These are phyloP conservation scores for Salvia sclarea DNA, from an alignment of 305 asterid genomes.

Conservation along the genomic window DNA sequence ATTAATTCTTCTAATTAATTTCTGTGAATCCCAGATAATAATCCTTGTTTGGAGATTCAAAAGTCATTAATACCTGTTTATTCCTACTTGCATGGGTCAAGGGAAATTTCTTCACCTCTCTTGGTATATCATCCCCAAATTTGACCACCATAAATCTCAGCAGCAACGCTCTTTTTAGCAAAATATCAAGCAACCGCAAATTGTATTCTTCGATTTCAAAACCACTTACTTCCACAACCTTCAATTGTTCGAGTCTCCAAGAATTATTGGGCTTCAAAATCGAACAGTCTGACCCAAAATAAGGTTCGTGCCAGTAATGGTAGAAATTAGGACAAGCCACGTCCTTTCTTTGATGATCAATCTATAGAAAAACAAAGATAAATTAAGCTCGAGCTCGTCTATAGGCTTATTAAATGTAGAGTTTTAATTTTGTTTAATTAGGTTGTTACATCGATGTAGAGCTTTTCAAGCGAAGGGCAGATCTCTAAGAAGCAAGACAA, in stretches of 20 bases:
- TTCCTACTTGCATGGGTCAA: neutral
- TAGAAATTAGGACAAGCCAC: neutral
- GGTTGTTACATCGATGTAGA: neutral
- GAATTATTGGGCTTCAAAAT: neutral
- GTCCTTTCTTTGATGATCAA: neutral
- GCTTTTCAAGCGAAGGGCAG: conserved; percentile 3
- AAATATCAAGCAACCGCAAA: neutral
- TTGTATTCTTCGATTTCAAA: neutral
- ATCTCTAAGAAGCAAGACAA: neutral
- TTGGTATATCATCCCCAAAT: neutral
- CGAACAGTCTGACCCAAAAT: neutral
- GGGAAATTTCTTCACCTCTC: neutral
- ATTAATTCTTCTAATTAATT: neutral
- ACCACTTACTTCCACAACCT: conserved; percentile 2
- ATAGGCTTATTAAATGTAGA: no score
- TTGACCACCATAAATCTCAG: neutral
- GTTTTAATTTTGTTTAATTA: neutral
- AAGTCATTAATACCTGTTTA: neutral
- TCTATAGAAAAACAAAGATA: neutral
- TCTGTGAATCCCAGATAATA: neutral
- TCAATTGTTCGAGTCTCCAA: neutral
- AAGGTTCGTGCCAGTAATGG: conserved; percentile 14
- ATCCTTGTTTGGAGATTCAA: conserved; percentile 1
- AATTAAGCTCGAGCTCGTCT: neutral
- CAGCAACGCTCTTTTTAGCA: conserved; percentile 11